These are phyloP conservation scores for Lenwebbia sp. DNA, from an alignment of 345 rosid species.

Conservation along the genomic window DNA sequence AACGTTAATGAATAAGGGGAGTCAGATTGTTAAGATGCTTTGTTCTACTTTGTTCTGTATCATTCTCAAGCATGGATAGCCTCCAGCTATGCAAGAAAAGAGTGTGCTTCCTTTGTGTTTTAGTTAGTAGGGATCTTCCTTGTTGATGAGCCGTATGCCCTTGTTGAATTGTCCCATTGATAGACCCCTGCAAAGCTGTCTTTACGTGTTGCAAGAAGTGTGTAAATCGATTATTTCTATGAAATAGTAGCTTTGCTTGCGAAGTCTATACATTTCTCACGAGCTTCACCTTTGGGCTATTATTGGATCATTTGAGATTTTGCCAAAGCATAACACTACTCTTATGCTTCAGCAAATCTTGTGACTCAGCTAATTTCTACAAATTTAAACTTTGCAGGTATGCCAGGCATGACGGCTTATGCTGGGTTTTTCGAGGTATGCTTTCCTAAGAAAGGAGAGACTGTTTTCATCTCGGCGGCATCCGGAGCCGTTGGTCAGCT, in stretches of 20 bases:
- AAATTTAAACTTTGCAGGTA: neutral
- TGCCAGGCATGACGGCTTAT: conserved; percentile 2
- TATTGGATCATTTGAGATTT: neutral
- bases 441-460: conserved; percentile 2
- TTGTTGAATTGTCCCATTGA: neutral
- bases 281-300: neutral
- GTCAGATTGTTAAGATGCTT: neutral
- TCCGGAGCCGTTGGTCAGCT: no score
- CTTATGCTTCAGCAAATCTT: neutral
- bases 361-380: neutral
- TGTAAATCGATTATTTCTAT: neutral
- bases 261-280: neutral
- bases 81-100: neutral
- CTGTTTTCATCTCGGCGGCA: no score
- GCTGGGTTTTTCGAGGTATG: conserved; percentile 1
- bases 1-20: neutral
- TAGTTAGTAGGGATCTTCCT: neutral
- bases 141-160: neutral
- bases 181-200: neutral
- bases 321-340: neutral
- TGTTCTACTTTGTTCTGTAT: neutral
- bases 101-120: neutral
- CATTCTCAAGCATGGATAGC: neutral
- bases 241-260: no score
- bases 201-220: neutral